A percentile compares a stretch with the other conserved stretches of the same genome.
phyloP scores from a whole-genome alignment of 2,329 filamentous ascomycete genomes.

The Sporothrix pseudoabietina region DNA sequence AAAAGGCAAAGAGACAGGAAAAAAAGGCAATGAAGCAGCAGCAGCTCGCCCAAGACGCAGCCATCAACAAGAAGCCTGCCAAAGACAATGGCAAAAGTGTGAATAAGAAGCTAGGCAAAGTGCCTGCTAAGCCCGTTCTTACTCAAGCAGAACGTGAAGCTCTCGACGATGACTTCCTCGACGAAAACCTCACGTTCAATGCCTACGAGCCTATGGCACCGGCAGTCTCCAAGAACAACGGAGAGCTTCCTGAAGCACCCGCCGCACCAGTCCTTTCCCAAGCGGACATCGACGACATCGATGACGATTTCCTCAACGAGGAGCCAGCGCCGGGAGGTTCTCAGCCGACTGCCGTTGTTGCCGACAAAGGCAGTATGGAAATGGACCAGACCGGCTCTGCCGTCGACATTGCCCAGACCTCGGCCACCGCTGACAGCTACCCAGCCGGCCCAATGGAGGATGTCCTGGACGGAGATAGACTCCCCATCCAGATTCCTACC shows the following conservation, averaged over 20 bases:
- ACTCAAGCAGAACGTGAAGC: background rate
- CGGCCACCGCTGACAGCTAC: background rate
- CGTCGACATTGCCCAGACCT: background rate
- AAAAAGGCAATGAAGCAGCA: background rate
- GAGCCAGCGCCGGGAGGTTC: no score
- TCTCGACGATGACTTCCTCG: background rate
- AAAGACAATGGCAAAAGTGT: background rate
- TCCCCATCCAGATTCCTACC: background rate
- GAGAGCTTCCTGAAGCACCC: no score
- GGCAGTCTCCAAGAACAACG: no score
- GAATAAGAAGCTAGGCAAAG: background rate
- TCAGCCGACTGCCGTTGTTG: background rate
- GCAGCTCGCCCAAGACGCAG: background rate
- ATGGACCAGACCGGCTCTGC: background rate
- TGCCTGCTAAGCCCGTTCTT: background rate
- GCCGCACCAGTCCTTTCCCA: no score
- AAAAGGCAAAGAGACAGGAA: background rate
- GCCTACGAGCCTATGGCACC: no score
- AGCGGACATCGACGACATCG: no score
- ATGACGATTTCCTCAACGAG: no score
- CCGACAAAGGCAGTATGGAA: background rate
- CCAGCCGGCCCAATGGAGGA: background rate
- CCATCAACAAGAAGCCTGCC: background rate
- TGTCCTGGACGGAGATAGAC: background rate
- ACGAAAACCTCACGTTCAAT: background rate